phyloP scores from a whole-genome alignment of 2,329 filamentous ascomycete genomes.

The Chrysosporium queenslandicum region DNA sequence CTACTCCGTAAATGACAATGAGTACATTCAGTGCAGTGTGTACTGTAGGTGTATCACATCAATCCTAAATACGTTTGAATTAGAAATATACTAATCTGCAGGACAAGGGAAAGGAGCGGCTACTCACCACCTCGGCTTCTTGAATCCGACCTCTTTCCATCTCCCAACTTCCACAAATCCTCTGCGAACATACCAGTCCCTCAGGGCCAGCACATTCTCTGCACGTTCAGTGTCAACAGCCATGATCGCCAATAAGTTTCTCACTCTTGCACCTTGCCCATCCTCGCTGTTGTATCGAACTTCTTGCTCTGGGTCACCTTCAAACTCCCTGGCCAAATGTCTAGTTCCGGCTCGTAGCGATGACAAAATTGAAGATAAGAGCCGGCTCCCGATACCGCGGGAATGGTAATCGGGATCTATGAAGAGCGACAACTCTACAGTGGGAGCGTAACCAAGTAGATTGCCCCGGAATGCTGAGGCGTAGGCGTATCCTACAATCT shows the following conservation, averaged over 20 bases:
- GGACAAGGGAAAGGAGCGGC: slow-evolving; percentile 3
- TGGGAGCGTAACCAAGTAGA: slow-evolving; percentile 32
- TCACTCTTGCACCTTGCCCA: slow-evolving; percentile 18
- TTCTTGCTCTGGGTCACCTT: slow-evolving; percentile 15
- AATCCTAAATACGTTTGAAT: slow-evolving; percentile 4
- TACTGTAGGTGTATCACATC: no score
- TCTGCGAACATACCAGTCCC: slow-evolving; percentile 31
- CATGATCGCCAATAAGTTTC: slow-evolving; percentile 32
- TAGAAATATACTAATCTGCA: neutral
- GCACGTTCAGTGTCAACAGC: slow-evolving; percentile 29
- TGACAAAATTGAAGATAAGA: slow-evolving; percentile 26
- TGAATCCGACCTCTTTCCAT: slow-evolving; percentile 31
- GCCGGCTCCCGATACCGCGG: slow-evolving; percentile 26
- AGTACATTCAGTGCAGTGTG: no score
- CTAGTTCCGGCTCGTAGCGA: slow-evolving; percentile 21
- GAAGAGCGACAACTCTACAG: slow-evolving; percentile 35
- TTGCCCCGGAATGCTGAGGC: slow-evolving; percentile 29
- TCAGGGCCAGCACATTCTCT: slow-evolving; percentile 26
- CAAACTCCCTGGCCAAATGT: slow-evolving; percentile 19
- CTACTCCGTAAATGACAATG: no score
- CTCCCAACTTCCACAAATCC: slow-evolving; percentile 34
- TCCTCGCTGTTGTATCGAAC: slow-evolving; percentile 16
- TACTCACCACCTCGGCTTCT: slow-evolving; percentile 31
- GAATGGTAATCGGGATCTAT: slow-evolving; percentile 28
- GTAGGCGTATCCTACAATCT: slow-evolving; percentile 26